Evolutionary conservation across 768 basidiomycete genomes (phyloP).

Genomic region (Calocera cornea): DNA sequence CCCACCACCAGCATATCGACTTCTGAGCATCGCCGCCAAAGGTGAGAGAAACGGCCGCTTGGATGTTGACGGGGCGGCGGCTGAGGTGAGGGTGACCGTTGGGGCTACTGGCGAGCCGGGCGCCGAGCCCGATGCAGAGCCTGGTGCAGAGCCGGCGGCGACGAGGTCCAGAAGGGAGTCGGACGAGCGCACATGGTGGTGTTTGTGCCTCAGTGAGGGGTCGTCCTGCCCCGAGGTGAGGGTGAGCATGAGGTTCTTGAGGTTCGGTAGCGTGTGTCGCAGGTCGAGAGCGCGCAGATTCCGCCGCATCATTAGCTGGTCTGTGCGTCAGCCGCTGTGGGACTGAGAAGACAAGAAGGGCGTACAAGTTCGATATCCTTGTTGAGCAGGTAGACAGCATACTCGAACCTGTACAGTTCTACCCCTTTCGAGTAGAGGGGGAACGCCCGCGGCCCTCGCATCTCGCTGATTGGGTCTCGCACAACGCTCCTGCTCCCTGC

Average conservation of each 20-base stretch:
- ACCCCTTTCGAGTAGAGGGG: conserved; percentile 90
- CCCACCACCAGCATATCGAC: conserved; percentile 30
- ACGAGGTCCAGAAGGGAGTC: conserved; percentile 17
- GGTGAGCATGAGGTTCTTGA: conserved; percentile 84
- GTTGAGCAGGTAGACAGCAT: conserved; percentile 91
- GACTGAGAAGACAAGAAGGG: background rate
- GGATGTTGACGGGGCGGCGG: background rate
- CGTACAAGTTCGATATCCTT: conserved; percentile 91
- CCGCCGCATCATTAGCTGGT: conserved; percentile 81
- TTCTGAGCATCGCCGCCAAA: conserved; percentile 26
- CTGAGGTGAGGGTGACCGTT: background rate
- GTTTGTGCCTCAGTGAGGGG: conserved; percentile 17
- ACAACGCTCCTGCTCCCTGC: conserved; percentile 84
- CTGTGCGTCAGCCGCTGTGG: conserved; percentile 6
- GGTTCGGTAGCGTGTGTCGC: conserved; percentile 89
- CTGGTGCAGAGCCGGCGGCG: conserved; percentile 14
- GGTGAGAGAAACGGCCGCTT: conserved; percentile 12
- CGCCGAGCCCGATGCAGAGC: conserved; percentile 31
- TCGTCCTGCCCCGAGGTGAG: conserved; percentile 56
- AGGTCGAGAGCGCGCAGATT: conserved; percentile 80
- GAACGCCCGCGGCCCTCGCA: conserved; percentile 93
- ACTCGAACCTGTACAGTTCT: conserved; percentile 93
- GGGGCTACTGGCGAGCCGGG: conserved; percentile 37
- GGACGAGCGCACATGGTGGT: conserved; percentile 14
- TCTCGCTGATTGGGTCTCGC: conserved; percentile 81